These are phyloP conservation scores for Glomus cerebriforme DNA, from an alignment of 192 early-diverging fungal species.

Conservation along the genomic window DNA sequence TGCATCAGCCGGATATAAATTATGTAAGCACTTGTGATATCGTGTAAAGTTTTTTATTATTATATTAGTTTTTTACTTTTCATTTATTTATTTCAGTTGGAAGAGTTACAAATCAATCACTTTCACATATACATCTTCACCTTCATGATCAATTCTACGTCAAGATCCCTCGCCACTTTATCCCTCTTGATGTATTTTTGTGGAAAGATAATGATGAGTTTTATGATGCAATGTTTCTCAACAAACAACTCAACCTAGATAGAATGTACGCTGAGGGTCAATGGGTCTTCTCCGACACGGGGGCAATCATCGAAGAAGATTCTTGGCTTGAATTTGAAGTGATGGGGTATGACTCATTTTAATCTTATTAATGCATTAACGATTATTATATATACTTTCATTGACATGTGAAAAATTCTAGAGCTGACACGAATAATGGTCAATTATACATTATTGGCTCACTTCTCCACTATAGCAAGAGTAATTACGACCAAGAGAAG, in stretches of 20 bases:
- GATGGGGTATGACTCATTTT: too few relatives aligned
- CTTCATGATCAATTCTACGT: conserved; percentile 7
- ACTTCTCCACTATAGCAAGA: too few relatives aligned
- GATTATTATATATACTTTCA: too few relatives aligned
- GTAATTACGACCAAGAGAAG: too few relatives aligned
- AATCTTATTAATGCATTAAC: too few relatives aligned
- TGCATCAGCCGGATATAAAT: not conserved
- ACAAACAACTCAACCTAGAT: conserved; percentile 3
- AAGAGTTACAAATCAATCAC: conserved; percentile 6
- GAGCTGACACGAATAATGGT: too few relatives aligned
- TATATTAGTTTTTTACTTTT: not conserved
- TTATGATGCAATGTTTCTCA: not conserved
- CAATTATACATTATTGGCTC: too few relatives aligned
- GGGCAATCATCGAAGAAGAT: too few relatives aligned
- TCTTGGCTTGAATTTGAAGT: too few relatives aligned
- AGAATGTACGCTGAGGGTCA: not conserved
- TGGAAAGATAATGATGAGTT: not conserved
- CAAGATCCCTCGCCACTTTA: not conserved
- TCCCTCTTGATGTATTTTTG: conserved; percentile 3
- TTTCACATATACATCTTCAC: not conserved
- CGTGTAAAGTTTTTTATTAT: not conserved
- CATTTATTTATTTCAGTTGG: not conserved
- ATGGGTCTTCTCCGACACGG: not conserved
- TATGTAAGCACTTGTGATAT: not conserved
- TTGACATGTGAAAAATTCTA: too few relatives aligned